A percentile compares a stretch with the other conserved stretches of the same genome.
These are phyloP conservation scores for Isoetes taiwanensis DNA, from an alignment of 75 land plant species.

Conservation along the genomic window DNA sequence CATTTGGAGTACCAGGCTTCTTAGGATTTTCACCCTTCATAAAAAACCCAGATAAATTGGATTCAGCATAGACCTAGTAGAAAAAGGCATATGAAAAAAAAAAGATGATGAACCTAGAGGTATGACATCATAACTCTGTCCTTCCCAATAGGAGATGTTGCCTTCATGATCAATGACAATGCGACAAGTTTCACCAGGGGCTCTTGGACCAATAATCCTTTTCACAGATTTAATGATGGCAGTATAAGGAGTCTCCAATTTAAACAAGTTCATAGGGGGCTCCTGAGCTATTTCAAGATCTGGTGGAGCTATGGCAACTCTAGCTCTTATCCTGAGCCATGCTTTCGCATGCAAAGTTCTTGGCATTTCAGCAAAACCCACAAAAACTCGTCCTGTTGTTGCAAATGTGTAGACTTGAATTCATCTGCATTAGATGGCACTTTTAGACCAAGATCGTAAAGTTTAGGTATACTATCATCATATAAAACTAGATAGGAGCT, in stretches of 20 bases:
- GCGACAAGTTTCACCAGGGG: constrained; percentile 94
- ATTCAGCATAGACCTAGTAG: too few relatives aligned
- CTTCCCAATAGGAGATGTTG: constrained; percentile 94
- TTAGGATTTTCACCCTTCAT: constrained; percentile 90
- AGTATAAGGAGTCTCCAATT: constrained; percentile 70
- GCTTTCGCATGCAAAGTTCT: too few relatives aligned
- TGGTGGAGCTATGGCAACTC: constrained; percentile 51
- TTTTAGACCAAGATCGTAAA: too few relatives aligned
- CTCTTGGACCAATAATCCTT: constrained; percentile 78
- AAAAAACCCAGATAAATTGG: background rate
- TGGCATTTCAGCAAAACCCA: too few relatives aligned
- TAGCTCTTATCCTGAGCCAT: too few relatives aligned
- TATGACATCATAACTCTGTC: constrained; percentile 90
- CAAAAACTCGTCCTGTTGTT: too few relatives aligned
- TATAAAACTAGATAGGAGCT: too few relatives aligned
- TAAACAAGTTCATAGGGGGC: constrained; percentile 71
- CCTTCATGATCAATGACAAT: constrained; percentile 94
- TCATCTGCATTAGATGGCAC: too few relatives aligned
- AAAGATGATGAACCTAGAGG: too few relatives aligned
- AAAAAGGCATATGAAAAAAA: too few relatives aligned
- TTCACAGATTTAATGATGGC: constrained; percentile 87
- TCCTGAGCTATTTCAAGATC: constrained; percentile 53
- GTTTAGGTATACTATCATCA: too few relatives aligned
- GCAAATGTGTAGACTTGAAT: too few relatives aligned
- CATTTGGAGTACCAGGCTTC: constrained; percentile 73